Conservation (phyloP, 1,284 basidiomycete species). For the Rhodotorula sp. region DNA sequence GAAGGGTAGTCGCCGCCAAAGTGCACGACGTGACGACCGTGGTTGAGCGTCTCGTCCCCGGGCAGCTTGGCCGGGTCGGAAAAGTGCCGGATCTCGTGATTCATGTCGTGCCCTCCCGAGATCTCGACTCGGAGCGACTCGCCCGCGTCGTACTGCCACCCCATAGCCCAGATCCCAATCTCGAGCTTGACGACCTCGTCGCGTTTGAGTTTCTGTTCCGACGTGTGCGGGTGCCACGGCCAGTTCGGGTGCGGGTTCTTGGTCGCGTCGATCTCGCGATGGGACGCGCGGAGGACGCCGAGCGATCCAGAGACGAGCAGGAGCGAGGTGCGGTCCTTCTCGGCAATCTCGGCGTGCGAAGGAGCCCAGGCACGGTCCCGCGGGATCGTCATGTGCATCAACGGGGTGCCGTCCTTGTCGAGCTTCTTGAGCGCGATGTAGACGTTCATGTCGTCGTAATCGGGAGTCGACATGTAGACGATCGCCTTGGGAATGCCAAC, state of each 20-base stretch:
- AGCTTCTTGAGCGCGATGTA: constrained; percentile 43
- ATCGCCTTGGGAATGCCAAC: constrained; percentile 41
- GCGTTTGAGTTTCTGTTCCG: constrained; percentile 36
- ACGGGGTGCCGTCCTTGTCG: constrained; percentile 36
- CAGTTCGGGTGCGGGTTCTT: constrained; percentile 14
- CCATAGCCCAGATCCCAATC: constrained; percentile 45
- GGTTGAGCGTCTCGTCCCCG: constrained; percentile 16
- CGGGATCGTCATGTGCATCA: constrained; percentile 41
- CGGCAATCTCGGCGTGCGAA: constrained; percentile 37
- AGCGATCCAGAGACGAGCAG: constrained; percentile 38
- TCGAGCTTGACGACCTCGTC: constrained; percentile 43
- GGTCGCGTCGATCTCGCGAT: constrained; percentile 29
- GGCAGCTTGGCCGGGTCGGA: constrained; percentile 11
- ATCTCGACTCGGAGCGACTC: constrained; percentile 38
- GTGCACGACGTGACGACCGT: constrained; percentile 13
- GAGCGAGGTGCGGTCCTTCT: constrained; percentile 24
- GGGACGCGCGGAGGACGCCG: constrained; percentile 44
- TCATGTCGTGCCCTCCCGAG: constrained; percentile 13
- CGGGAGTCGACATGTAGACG: constrained; percentile 41
- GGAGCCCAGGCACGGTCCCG: constrained; percentile 29
- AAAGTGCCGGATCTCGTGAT: constrained; percentile 26
- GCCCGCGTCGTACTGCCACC: constrained; percentile 42
- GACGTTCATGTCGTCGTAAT: constrained; percentile 44
- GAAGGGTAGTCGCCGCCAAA: constrained; percentile 20
- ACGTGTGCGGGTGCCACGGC: constrained; percentile 28